These are phyloP conservation scores for Ambrosia artemisiifolia DNA, from an alignment of 129 eudicot genomes.

Conservation along the genomic window DNA sequence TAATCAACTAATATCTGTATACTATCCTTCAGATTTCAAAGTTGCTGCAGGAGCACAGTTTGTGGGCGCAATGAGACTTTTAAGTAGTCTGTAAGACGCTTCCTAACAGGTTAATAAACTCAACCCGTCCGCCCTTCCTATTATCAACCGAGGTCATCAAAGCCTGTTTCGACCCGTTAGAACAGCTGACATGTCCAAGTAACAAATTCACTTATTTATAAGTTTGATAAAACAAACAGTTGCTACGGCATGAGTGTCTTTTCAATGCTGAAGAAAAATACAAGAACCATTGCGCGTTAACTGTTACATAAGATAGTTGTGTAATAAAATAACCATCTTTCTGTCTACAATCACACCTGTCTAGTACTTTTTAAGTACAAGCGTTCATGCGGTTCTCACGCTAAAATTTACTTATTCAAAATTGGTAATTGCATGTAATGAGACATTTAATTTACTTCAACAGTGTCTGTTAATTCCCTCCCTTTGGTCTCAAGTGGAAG, in stretches of 20 bases:
- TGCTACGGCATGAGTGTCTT: neutral
- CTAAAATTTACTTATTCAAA: no score
- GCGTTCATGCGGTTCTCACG: neutral
- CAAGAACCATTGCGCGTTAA: neutral
- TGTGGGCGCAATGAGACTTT: conserved; percentile 78
- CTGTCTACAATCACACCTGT: no score
- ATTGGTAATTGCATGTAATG: no score
- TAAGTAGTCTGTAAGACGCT: conserved; percentile 72
- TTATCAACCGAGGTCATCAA: neutral
- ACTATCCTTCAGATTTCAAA: conserved; percentile 54
- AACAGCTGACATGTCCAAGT: no score
- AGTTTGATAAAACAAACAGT: neutral
- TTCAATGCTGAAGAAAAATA: neutral
- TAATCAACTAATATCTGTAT: neutral
- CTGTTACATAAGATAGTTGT: neutral
- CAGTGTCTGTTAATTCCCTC: conserved; percentile 37
- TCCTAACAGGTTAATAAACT: conserved; percentile 67
- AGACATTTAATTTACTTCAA: neutral
- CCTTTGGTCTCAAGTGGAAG: conserved; percentile 70
- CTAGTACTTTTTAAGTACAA: neutral
- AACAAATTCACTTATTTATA: neutral
- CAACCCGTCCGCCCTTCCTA: no score
- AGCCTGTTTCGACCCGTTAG: no score
- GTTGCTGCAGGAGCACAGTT: conserved; percentile 76
- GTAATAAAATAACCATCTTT: no score